Conservation (phyloP, 345 rosid species). For the Carallia pectinifolia region DNA sequence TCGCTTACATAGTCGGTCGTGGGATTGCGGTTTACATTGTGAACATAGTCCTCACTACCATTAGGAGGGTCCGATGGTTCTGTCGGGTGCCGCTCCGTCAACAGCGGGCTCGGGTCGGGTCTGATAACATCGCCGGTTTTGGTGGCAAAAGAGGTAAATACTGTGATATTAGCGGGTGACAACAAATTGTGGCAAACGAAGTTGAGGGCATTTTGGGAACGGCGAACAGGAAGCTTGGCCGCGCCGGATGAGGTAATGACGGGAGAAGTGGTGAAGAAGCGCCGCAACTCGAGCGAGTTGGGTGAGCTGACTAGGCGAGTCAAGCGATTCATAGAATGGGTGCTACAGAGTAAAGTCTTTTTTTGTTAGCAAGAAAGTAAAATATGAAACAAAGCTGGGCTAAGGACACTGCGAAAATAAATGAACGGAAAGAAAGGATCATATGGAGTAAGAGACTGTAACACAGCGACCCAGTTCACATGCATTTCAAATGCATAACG, state of each 20-base stretch:
- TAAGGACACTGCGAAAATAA: no score
- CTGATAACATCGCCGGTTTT: neutral
- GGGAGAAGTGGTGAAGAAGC: conserved; percentile 5
- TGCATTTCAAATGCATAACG: no score
- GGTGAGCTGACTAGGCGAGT: conserved; percentile 25
- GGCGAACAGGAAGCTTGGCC: neutral
- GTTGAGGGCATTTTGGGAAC: neutral
- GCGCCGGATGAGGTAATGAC: no score
- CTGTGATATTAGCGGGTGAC: neutral
- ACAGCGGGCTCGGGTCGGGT: conserved; percentile 10
- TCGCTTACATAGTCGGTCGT: conserved; percentile 49
- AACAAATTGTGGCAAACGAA: neutral
- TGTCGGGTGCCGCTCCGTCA: no score
- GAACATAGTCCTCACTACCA: conserved; percentile 61
- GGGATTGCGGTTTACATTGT: conserved; percentile 63
- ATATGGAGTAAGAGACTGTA: no score
- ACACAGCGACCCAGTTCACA: no score
- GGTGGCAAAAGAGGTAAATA: conserved; percentile 16
- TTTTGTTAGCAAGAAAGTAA: no score
- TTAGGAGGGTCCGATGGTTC: conserved; percentile 33
- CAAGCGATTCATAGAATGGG: conserved; percentile 33
- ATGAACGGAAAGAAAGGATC: no score
- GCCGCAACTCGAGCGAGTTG: conserved; percentile 22
- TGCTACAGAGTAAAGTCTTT: no score
- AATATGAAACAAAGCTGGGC: no score